phyloP scores from a whole-genome alignment of 805 yeast species.

The Dipodascus geniculatus region DNA sequence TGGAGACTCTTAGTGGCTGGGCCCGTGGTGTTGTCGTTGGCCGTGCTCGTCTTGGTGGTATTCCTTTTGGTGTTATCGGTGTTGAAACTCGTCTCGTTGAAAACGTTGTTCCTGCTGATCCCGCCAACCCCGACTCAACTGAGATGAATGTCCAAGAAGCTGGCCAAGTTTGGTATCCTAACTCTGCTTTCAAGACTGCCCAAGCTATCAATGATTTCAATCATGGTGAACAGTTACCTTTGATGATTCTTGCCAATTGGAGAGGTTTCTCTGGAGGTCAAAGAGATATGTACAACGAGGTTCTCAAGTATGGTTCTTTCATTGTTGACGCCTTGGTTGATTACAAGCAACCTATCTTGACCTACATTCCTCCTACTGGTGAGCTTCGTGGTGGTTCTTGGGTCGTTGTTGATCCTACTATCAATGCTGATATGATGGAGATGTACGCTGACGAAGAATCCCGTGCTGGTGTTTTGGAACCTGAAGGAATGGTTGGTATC shows the following conservation, averaged over 20 bases:
- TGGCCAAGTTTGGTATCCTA: slow-evolving; percentile 99
- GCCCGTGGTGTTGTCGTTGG: slow-evolving; percentile 98
- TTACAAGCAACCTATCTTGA: slow-evolving; percentile 92
- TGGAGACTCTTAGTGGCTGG: slow-evolving; percentile 96
- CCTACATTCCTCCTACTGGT: slow-evolving; percentile 96
- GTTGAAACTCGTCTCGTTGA: slow-evolving; percentile 90
- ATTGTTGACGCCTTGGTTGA: slow-evolving; percentile 96
- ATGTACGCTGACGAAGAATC: slow-evolving; percentile 96
- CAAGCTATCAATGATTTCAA: slow-evolving; percentile 97
- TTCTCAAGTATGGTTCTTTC: slow-evolving; percentile 89
- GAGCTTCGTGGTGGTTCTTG: slow-evolving; percentile 99
- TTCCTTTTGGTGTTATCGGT: slow-evolving; percentile 95
- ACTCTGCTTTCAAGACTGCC: slow-evolving; percentile 97
- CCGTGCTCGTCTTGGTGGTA: slow-evolving; percentile 97
- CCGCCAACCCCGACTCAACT: slow-evolving; percentile 93
- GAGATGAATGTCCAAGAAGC: slow-evolving; percentile 86
- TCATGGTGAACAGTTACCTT: slow-evolving; percentile 94
- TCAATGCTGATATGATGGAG: slow-evolving; percentile 95
- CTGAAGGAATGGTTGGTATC: slow-evolving; percentile 98
- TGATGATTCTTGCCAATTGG: slow-evolving; percentile 98
- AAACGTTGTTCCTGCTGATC: slow-evolving; percentile 91
- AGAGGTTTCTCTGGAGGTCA: slow-evolving; percentile 99
- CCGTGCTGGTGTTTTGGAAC: slow-evolving; percentile 96
- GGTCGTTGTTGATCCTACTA: slow-evolving; percentile 99
- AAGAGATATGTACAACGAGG: slow-evolving; percentile 98